Percentiles rank a stretch among this genome's conserved stretches.
phyloP scores from a whole-genome alignment of 1,284 basidiomycete species.

The Ceratobasidium sp. region DNA sequence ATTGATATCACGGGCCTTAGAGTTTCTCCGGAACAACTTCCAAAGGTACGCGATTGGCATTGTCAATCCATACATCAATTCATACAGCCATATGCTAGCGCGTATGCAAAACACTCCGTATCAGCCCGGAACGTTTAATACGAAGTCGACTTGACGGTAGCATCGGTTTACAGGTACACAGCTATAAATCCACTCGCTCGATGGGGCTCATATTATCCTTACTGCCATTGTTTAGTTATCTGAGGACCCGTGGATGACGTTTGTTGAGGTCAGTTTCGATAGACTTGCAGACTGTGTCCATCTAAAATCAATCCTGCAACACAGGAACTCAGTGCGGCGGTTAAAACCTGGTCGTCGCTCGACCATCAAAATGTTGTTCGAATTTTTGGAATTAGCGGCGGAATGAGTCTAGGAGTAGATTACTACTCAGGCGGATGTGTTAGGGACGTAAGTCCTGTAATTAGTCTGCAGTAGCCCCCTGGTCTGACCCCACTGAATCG shows the following conservation, averaged over 20 bases:
- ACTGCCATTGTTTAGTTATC: neutral
- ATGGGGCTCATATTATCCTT: neutral
- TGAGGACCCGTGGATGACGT: neutral
- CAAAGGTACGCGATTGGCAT: neutral
- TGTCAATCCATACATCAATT: neutral
- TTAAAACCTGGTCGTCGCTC: neutral
- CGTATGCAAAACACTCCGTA: neutral
- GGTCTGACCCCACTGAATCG: neutral
- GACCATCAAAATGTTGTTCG: neutral
- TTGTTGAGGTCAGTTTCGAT: neutral
- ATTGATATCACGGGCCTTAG: neutral
- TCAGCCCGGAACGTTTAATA: neutral
- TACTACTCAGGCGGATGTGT: neutral
- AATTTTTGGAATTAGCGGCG: neutral
- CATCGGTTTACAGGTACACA: neutral
- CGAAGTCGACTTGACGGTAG: neutral
- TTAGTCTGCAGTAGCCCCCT: neutral
- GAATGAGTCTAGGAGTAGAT: slow-evolving; percentile 10
- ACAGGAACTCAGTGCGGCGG: neutral
- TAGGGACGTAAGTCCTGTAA: neutral
- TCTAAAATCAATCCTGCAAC: neutral
- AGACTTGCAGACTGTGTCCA: neutral
- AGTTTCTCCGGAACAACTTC: neutral
- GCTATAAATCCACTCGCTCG: neutral
- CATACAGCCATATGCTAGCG: neutral